These are phyloP conservation scores for Pisolithus thermaeus DNA, from an alignment of 1,284 basidiomycete genomes.

Conservation along the genomic window DNA sequence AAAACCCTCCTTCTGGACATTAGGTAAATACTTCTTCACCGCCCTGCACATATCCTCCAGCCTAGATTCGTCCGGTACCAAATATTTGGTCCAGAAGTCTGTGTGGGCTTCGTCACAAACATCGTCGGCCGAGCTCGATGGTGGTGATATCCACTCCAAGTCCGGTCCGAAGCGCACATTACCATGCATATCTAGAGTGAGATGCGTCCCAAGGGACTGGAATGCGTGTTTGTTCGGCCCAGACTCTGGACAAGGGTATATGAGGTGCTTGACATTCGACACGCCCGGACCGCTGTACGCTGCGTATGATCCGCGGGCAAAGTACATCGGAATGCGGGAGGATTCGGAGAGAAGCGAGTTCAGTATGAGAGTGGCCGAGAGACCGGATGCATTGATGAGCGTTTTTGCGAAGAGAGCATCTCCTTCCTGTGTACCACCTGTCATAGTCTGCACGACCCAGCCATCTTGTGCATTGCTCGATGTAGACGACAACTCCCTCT, in stretches of 20 bases:
- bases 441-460: conserved; percentile 69
- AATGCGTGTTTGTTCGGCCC: conserved; percentile 54
- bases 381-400: conserved; percentile 85
- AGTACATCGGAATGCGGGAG: conserved; percentile 63
- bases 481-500: conserved; percentile 17
- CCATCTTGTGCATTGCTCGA: conserved; percentile 38
- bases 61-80: conserved; percentile 64
- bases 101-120: conserved; percentile 38
- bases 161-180: conserved; percentile 93
- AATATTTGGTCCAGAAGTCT: conserved; percentile 74
- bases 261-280: conserved; percentile 62
- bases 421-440: conserved; percentile 39
- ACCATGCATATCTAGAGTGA: conserved; percentile 85
- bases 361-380: conserved; percentile 68
- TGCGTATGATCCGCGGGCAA: conserved; percentile 80
- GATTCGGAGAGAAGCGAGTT: conserved; percentile 62
- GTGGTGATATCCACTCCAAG: conserved; percentile 77
- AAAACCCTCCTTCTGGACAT: conserved; percentile 58
- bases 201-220: conserved; percentile 83
- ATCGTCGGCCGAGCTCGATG: conserved; percentile 28
- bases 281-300: conserved; percentile 78
- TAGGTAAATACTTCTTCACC: conserved; percentile 71
- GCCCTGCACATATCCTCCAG: conserved; percentile 62
- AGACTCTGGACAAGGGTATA: conserved; percentile 84
- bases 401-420: conserved; percentile 81